Evolutionary conservation across 106 monocot species (phyloP).

Genomic region (Platanthera zijinensis): DNA sequence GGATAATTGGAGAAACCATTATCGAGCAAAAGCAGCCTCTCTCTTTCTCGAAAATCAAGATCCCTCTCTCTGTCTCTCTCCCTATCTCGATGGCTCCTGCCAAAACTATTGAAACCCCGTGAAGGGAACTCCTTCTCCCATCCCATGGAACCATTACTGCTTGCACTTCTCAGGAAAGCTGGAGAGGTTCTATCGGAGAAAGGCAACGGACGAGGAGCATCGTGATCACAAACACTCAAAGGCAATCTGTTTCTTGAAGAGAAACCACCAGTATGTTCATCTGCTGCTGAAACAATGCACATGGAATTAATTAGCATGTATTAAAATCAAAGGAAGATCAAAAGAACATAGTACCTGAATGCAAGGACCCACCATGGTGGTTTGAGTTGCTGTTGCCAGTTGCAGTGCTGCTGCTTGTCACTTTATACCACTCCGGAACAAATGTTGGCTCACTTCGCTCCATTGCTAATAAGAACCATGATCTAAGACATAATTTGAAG

Average conservation of each 20-base stretch:
- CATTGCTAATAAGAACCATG: conserved; percentile 15
- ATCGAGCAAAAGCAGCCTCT: conserved; percentile 20
- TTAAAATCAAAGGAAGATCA: neutral
- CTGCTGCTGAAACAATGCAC: conserved; percentile 11
- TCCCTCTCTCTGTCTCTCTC: conserved; percentile 37
- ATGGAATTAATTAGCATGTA: neutral
- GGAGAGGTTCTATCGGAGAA: neutral
- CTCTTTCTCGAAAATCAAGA: conserved; percentile 23
- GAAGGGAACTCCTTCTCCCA: conserved; percentile 26
- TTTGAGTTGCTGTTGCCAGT: conserved; percentile 4
- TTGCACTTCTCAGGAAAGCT: conserved; percentile 22
- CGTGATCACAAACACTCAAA: conserved; percentile 21
- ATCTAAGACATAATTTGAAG: conserved; percentile 1
- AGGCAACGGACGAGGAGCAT: conserved; percentile 15
- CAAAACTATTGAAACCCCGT: conserved; percentile 48
- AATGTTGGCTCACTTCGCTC: conserved; percentile 31
- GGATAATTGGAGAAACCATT: conserved; percentile 29
- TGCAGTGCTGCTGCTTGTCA: conserved; percentile 2
- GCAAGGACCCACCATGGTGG: conserved; percentile 7
- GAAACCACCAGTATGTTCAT: conserved; percentile 26
- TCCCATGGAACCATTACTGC: conserved; percentile 32
- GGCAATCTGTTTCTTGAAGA: conserved; percentile 24
- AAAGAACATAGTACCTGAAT: conserved; percentile 17
- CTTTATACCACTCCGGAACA: conserved; percentile 33
- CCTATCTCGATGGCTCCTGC: conserved; percentile 39